A percentile compares a stretch with the other conserved stretches of the same genome.
Conservation (phyloP, 169 alveolate species). For the Ophryocystis elektroscirrha region DNA sequence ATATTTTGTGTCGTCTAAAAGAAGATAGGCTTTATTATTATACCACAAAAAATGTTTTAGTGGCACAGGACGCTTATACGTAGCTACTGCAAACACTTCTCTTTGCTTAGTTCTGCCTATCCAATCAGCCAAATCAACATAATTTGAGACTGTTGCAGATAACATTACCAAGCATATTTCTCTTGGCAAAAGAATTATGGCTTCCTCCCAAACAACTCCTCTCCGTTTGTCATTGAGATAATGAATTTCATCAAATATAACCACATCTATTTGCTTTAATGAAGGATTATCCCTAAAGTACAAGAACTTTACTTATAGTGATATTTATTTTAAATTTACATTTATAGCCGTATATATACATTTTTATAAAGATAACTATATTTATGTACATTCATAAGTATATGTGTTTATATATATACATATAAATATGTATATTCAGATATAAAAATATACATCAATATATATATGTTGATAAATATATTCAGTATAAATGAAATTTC, state of each 20-base stretch:
- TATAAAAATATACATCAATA: no score
- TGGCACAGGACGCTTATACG: slow-evolving; percentile 84
- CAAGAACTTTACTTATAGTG: not conserved
- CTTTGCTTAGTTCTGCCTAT: slow-evolving; percentile 53
- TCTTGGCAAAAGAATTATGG: slow-evolving; percentile 67
- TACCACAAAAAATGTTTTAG: slow-evolving; percentile 65
- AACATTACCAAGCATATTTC: slow-evolving; percentile 46
- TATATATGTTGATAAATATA: no score
- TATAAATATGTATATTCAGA: no score
- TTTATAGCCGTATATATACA: no score
- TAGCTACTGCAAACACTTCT: slow-evolving; percentile 69
- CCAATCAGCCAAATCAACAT: slow-evolving; percentile 93
- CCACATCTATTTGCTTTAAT: no score
- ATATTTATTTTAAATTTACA: no score
- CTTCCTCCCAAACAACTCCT: slow-evolving; percentile 99
- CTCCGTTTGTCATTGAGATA: slow-evolving; percentile 80
- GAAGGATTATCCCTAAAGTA: not conserved
- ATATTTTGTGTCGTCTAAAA: slow-evolving; percentile 19
- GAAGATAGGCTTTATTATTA: slow-evolving; percentile 37
- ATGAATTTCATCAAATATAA: slow-evolving; percentile 95
- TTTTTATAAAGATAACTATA: no score
- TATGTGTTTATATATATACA: no score
- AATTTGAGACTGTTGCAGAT: slow-evolving; percentile 94
- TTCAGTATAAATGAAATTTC: slow-evolving; percentile 1
- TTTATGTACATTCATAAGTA: no score